Conservation (phyloP, 2,329 filamentous ascomycete genomes). For the Pyrenochaeta sp. region DNA sequence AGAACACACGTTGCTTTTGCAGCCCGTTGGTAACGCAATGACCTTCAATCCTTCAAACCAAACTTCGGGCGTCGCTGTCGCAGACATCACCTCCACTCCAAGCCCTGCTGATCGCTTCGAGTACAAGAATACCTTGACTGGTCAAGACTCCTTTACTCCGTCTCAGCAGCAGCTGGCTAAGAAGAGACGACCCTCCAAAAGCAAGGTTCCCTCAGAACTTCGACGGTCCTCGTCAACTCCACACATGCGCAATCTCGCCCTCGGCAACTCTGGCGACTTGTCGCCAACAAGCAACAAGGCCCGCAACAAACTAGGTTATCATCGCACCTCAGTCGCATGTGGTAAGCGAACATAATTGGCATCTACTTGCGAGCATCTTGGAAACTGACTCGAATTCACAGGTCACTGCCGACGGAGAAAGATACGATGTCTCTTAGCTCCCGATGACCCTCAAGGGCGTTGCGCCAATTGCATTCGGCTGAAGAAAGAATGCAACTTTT, state of each 20-base stretch:
- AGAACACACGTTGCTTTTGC: constrained; percentile 44
- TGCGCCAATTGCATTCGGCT: constrained; percentile 93
- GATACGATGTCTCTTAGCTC: constrained; percentile 85
- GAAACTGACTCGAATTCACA: constrained; percentile 52
- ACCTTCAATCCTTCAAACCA: constrained; percentile 43
- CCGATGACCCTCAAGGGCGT: constrained; percentile 75
- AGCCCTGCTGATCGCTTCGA: constrained; percentile 32
- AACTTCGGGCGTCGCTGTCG: constrained; percentile 35
- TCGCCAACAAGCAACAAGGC: constrained; percentile 69
- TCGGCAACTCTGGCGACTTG: constrained; percentile 51
- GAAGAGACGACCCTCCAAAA: constrained; percentile 51
- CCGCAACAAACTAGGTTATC: constrained; percentile 93
- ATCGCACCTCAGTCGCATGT: constrained; percentile 93
- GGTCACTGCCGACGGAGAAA: constrained; percentile 92
- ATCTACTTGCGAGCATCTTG: neutral
- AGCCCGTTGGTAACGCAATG: constrained; percentile 44
- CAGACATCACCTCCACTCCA: constrained; percentile 31
- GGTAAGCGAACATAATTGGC: constrained; percentile 69
- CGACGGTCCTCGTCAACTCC: constrained; percentile 58
- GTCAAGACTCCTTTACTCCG: constrained; percentile 25
- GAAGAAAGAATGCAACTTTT: constrained; percentile 94
- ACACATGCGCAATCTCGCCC: constrained; percentile 54
- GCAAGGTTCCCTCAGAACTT: constrained; percentile 50
- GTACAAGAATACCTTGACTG: constrained; percentile 26
- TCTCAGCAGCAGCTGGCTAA: constrained; percentile 40